Conservation (phyloP, 371 early-diverging fungal genomes). For the Mortierella sp. region DNA sequence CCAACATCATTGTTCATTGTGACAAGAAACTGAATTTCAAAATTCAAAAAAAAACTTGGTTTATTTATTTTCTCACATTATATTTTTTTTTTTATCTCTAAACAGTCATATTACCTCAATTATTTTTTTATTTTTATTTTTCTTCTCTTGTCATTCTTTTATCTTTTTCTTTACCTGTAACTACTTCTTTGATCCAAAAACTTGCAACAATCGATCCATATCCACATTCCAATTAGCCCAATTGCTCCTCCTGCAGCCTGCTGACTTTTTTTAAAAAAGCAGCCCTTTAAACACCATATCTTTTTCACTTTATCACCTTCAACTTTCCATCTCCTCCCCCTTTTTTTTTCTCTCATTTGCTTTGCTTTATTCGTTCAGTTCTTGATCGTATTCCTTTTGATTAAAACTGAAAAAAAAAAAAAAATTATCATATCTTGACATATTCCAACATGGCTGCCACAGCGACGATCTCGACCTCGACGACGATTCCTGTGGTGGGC, state of each 20-base stretch:
- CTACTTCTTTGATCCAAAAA: neutral
- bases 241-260: conserved; percentile 2
- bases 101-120: neutral
- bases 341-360: neutral
- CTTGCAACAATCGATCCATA: conserved; percentile 3
- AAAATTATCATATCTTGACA: neutral
- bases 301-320: neutral
- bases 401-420: too few relatives aligned
- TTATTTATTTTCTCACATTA: conserved; percentile 2
- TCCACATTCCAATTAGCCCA: conserved; percentile 5
- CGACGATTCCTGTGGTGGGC: conserved; percentile 52
- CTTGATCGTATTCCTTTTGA: conserved; percentile 13
- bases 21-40: neutral
- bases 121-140: neutral
- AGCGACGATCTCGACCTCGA: conserved; percentile 57
- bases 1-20: too few relatives aligned
- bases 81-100: neutral
- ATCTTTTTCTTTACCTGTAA: neutral
- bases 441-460: conserved; percentile 53
- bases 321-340: conserved; percentile 3
- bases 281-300: too few relatives aligned
- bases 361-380: neutral
- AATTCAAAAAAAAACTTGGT: too few relatives aligned
- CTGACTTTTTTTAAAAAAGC: conserved; percentile 1
- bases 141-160: neutral